Base-by-base conservation (phyloP, 2,329 filamentous ascomycete genomes). In the Cryphonectria parasitica region DNA sequence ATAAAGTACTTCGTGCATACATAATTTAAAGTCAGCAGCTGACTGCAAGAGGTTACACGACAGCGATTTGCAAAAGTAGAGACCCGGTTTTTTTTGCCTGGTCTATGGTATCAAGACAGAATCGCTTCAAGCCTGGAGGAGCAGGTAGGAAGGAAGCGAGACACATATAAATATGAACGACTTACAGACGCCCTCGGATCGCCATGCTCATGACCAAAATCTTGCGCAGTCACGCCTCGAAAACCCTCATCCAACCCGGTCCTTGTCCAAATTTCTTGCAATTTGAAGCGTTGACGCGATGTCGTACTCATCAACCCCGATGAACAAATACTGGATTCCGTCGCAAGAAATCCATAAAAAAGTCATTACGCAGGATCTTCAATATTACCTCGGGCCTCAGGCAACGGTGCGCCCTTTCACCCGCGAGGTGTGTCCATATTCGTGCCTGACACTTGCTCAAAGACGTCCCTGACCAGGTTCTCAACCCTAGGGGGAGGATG, bases 261-360 rank as follows among this genome's bases (percentile, higher is more conserved):
- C 31, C 49, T 39, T 52, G 4, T 66, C 52, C n/a, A 17, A 25
- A 54, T 3, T 43, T 41, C 49, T 19, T 34, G 25, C 13, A 34
- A 8, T 10, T 13, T 28, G 61, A 61, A 58, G 49, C 58, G 41
- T 60, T 36, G 22, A 43, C 43, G 17, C 64, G n/a, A 68, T 68
- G 66, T 58, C 71, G 31, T 71, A 69, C 63, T 79, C 80, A 64
- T 80, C 79, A 34, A 74, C 77, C 65, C 74, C 77, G 67, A 83
- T 87, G 81, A 89, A 89, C 78, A 84, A 82, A 76, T 90, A 89
- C 78, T 90, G 87, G 87, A 89, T 89, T 71, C 86, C 87, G 19
- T 84, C 87, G 71, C 78, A 84, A 72, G 86, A 88, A 70, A 89
- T 89, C 76, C 86, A 88, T 79, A 88, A 87, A 75, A 88, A 85